These are phyloP conservation scores for Mucuna pruriens DNA, from an alignment of 306 rosid species.

Conservation along the genomic window DNA sequence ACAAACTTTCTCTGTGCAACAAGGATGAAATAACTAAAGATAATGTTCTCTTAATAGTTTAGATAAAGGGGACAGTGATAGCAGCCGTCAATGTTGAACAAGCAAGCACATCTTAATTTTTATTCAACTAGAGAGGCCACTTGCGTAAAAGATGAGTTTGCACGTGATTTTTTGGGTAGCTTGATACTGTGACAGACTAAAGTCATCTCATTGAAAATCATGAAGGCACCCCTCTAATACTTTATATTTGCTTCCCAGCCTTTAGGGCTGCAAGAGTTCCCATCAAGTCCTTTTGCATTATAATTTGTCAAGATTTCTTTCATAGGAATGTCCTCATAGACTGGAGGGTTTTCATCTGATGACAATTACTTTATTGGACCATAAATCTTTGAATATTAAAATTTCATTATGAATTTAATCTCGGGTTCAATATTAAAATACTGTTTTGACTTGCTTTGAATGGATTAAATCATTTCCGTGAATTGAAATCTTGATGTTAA, in stretches of 20 bases:
- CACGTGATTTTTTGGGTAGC: no score
- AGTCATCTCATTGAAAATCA: constrained; percentile 3
- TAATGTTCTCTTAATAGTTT: background rate
- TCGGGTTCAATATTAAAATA: no score
- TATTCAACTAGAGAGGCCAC: no score
- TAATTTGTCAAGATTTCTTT: constrained; percentile 19
- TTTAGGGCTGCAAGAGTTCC: constrained; percentile 32
- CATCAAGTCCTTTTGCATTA: constrained; percentile 37
- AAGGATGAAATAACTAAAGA: no score
- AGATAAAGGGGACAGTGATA: no score
- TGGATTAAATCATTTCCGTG: no score
- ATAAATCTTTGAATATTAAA: constrained; percentile 23
- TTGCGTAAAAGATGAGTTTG: no score
- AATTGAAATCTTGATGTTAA: no score
- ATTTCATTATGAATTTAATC: no score
- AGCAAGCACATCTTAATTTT: no score
- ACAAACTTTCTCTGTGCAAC: background rate
- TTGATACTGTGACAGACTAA: no score
- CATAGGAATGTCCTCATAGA: constrained; percentile 33
- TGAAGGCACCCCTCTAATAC: background rate
- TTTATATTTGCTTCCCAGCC: background rate
- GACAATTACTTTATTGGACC: constrained; percentile 58
- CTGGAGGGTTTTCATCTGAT: constrained; percentile 50
- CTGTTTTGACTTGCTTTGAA: no score
- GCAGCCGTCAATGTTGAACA: background rate